Conservation (phyloP, 202 grass and related monocot genomes). For the Setaria viridis region DNA sequence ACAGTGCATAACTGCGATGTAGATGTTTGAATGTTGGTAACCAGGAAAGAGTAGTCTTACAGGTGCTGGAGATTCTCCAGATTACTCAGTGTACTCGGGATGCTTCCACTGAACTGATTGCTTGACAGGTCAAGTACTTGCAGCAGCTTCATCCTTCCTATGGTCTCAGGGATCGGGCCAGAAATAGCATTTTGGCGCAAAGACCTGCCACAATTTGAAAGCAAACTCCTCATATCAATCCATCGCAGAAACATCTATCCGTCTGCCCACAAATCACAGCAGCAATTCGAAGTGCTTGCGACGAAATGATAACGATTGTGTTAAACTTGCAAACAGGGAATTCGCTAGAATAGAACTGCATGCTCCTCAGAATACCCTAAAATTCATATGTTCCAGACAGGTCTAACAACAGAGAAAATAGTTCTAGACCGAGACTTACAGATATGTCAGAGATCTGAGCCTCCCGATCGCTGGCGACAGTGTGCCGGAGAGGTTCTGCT, state of each 20-base stretch:
- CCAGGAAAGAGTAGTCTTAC: slow-evolving; percentile 48
- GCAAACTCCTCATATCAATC: background rate
- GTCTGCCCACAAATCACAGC: background rate
- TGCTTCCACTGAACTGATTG: slow-evolving; percentile 70
- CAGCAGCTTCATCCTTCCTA: slow-evolving; percentile 62
- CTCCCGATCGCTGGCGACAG: slow-evolving; percentile 72
- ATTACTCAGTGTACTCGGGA: slow-evolving; percentile 58
- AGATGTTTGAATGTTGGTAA: background rate
- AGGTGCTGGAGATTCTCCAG: slow-evolving; percentile 54
- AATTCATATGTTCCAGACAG: background rate
- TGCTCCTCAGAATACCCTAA: background rate
- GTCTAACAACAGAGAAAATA: background rate
- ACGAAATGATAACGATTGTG: too few relatives aligned
- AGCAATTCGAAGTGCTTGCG: background rate
- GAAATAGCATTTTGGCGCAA: slow-evolving; percentile 72
- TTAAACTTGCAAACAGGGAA: too few relatives aligned
- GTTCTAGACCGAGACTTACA: slow-evolving; percentile 51
- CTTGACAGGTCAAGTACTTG: slow-evolving; percentile 66
- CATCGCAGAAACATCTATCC: background rate
- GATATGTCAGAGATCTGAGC: slow-evolving; percentile 51
- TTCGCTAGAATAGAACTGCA: too few relatives aligned
- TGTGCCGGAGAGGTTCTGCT: slow-evolving; percentile 64
- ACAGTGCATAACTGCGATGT: background rate
- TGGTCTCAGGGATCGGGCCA: slow-evolving; percentile 62
- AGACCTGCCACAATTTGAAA: slow-evolving; percentile 49